Base-by-base conservation (phyloP, 2,329 filamentous ascomycete genomes). In the Emmonsiellopsis sp. region DNA sequence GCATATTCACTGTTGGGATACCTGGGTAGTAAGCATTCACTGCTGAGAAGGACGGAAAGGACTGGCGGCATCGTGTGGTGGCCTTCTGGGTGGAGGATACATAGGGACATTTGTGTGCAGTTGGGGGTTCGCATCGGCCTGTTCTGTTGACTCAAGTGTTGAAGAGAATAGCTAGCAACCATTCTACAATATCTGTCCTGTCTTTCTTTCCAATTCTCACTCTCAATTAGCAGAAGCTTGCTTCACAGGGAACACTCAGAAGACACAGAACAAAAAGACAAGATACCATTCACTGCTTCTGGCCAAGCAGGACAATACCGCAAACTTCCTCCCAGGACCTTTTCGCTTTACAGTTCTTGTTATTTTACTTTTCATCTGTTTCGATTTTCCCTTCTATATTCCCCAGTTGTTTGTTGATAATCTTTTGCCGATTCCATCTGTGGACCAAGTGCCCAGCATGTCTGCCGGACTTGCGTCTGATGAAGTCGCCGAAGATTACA, bases 401-500 rank as follows among this genome's bases (percentile, higher is more conserved):
- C 5, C 21, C 46, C n/a, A 31, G n/a, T 46, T 34, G 33, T 48
- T 36, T 42, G 42, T 46, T 52, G 36, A 47, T 46, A 43, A 51
- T 42, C 43, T 42, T 53, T 36, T 17, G 36, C 42, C 33, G 50
- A 27, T 48, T 44, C n/a, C 37, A 52, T 56, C 51, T 51, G 36
- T 53, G 48, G 54, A 53, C 45, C 51, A 49, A 49, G 17, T 56
- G 69, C 68, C 73, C 76, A 77, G 72, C 74, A 86, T 86, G 82
- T 82, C 81, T 71, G 76, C 78, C 60, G 77, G 76, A 60, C 68
- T 75, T 60, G 72, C 76, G 54, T 84, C 87, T 59, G 89, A 88
- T 69, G 90, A 95, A 73, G 88, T 98, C 63, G 91, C 91, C 58
- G 87, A 92, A 71, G 93, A 97, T 74, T 98, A 95, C 75, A 88